Evolutionary conservation across 1,284 basidiomycete genomes (phyloP), one percentile per base, ranked within the genome.

Genomic region (Ganoderma lucidum): DNA sequence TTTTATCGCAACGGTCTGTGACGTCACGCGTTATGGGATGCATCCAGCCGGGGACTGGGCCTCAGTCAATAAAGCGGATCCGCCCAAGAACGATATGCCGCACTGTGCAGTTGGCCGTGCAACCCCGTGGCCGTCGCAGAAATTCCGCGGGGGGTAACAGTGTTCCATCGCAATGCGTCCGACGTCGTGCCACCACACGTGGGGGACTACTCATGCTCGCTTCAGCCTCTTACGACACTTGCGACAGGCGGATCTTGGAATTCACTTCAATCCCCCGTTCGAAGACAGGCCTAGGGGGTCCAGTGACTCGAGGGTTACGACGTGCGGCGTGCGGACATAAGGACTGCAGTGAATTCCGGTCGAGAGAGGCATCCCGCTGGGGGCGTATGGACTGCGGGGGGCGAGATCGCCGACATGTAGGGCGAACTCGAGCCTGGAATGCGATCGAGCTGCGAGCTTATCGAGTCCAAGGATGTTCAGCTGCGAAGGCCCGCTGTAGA

Each of bases 1-100:
- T 35, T 35, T 35, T 64, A 51, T 51, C 62, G 56, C 51, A 55
- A 72, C 62, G 39, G 48, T 44, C 61, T 61, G 69, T 70, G 65
- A 61, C 55, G 65, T 61, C 62, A 63, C 64, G 62, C 63, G 41
- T 65, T 23, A 51, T 23, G 48, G 23, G 12, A 51, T 12, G 48
- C 39, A 10, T 37, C 64, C 32, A 39, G 56, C 45, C 45, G 8
- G 45, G 23, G 45, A 17, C 55, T 15, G 62, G 62, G 55, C 44
- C 48, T 28, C 28, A 19, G 45, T 51, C 23, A 51, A 32, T 23
- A 39, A 35, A 15, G 35, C 35, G 56, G 35, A 59, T 59, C 56
- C 19, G n/a, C 56, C 35, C 56, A 59, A n/a, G 56, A 59, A 61
- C 17, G 28, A 59, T 63, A 45, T 35, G 35, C 35, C 30, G 3